Conservation (phyloP, 495 filamentous ascomycete species). For the Talaromyces nanjingensis region DNA sequence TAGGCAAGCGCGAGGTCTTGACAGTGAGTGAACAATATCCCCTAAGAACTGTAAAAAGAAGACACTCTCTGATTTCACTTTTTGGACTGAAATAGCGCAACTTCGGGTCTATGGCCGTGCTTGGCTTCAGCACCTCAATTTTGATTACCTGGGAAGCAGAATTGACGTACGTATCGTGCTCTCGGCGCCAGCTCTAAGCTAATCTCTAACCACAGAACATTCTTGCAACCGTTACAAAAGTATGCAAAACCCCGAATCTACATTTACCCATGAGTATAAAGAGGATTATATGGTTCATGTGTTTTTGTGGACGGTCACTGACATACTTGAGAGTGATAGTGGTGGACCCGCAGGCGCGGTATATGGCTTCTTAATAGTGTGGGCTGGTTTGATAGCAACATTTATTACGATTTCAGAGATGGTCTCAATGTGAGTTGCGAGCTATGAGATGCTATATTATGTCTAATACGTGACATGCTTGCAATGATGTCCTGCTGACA, state of each 20-base stretch:
- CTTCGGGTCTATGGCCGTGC: slow-evolving; percentile 41
- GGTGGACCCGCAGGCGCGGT: slow-evolving; percentile 47
- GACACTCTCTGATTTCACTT: neutral
- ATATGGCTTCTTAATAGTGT: slow-evolving; percentile 45
- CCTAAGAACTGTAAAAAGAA: slow-evolving; percentile 6
- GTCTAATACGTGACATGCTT: neutral
- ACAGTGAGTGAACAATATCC: slow-evolving; percentile 21
- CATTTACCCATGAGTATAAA: neutral
- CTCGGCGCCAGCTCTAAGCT: neutral
- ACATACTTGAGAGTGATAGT: slow-evolving; percentile 15
- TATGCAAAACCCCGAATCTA: slow-evolving; percentile 6
- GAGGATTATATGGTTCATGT: neutral
- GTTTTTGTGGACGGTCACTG: neutral
- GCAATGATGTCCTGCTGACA: neutral
- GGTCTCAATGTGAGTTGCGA: slow-evolving; percentile 30
- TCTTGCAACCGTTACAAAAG: slow-evolving; percentile 31
- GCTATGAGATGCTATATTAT: neutral
- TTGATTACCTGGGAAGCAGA: slow-evolving; percentile 45
- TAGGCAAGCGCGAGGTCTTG: slow-evolving; percentile 46
- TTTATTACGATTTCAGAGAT: slow-evolving; percentile 32
- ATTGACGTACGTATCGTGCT: slow-evolving; percentile 20
- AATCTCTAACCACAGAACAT: slow-evolving; percentile 17
- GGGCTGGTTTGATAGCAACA: slow-evolving; percentile 27
- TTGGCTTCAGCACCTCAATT: slow-evolving; percentile 45
- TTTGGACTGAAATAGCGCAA: slow-evolving; percentile 26